Evolutionary conservation across 2,329 filamentous ascomycete genomes (phyloP), one percentile per base, ranked within the genome.

Genomic region (Clarireedia homoeocarpa): DNA sequence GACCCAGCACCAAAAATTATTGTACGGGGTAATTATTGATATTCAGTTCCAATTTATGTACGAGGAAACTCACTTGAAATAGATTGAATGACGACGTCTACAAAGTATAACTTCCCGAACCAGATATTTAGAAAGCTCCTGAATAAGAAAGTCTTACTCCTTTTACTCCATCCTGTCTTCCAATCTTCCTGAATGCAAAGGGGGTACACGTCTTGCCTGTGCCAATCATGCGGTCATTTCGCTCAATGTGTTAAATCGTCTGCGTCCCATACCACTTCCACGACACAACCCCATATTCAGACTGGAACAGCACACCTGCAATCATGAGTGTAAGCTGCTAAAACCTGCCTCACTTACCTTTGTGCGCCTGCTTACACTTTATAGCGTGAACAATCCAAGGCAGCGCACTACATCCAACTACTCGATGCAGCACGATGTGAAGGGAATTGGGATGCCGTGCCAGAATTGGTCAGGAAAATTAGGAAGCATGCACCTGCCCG

Each of bases 401-500:
- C 85, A 60, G 80, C 80, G 64, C 83, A 85, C 70, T 97, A 97
- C 73, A 80, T 96, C 64, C 79, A 82, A 69, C 83, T 84, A 72
- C 82, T 99, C 68, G 89, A 97, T 71, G 81, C 85, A 64, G 91
- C 90, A 62, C 87, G 94, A 67, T 95, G 90, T 72, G 85, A 92
- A 67, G 91, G 88, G 52, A 85, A 85, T 71, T 99, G 94, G 94
- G 78, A 84, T 63, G 83, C 88, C 30, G 81, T 97, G 30, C 89
- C 89, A 26, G 92, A 97, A 74, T 80, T 95, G 61, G 85, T 94
- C 66, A 84, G 92, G 70, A 99, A 99, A 74, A 81, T 97, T 67
- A 88, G 87, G 68, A 97, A 99, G 73, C 92, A 99, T 79, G 89
- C 91, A 65, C 86, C 91, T 42, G 82, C 88, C 59, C 83, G 89